These are phyloP conservation scores for Rusavskia elegans DNA, from an alignment of 495 filamentous ascomycete genomes.

Conservation along the genomic window DNA sequence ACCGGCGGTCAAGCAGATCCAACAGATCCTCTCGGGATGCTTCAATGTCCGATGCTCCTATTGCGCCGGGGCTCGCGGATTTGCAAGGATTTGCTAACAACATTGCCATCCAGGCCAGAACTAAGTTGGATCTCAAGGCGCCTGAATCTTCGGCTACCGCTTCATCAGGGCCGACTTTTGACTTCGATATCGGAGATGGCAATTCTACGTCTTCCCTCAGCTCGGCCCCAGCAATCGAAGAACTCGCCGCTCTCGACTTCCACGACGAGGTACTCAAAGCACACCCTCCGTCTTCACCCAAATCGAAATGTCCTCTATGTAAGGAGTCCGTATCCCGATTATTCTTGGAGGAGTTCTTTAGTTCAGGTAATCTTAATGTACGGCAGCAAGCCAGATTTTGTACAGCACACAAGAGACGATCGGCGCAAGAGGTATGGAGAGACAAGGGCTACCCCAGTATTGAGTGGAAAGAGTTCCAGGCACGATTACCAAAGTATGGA, in stretches of 20 bases:
- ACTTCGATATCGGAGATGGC: not conserved
- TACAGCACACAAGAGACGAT: conserved; percentile 42
- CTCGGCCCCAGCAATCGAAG: not conserved
- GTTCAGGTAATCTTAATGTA: conserved; percentile 35
- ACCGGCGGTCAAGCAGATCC: not conserved
- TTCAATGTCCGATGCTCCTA: not conserved
- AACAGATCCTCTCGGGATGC: not conserved
- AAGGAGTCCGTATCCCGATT: conserved; percentile 37
- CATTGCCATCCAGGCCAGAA: not conserved
- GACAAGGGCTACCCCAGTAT: conserved; percentile 60
- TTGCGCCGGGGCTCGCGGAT: not conserved
- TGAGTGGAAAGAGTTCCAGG: conserved; percentile 53
- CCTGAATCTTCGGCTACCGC: not conserved
- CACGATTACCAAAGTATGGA: conserved; percentile 43
- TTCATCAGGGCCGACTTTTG: not conserved
- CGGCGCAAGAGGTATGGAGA: conserved; percentile 45
- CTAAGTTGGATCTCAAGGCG: not conserved
- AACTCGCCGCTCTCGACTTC: not conserved
- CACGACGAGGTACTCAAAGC: not conserved
- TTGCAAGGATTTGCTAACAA: not conserved
- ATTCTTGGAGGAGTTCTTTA: conserved; percentile 31
- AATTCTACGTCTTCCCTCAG: not conserved
- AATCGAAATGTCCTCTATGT: conserved; percentile 49
- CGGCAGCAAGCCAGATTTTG: conserved; percentile 56
- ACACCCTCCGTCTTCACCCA: not conserved